Evolutionary conservation across 140 eudicot species (phyloP).

Genomic region (Senecio squalidus): DNA sequence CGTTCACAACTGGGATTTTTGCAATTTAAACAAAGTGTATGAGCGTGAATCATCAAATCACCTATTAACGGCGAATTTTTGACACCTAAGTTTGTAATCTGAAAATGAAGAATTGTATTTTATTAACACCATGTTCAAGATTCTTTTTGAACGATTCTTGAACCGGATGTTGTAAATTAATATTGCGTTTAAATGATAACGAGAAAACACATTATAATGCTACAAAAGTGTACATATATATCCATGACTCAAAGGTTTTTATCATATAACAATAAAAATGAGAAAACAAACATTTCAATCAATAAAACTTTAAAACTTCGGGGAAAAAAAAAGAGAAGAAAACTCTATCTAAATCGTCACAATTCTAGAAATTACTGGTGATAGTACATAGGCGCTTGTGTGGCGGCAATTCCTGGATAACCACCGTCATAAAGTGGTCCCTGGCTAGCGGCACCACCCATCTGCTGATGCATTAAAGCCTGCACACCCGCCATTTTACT

Average conservation of each 20-base stretch:
- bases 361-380: conserved; percentile 22
- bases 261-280: conserved; percentile 3
- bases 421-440: conserved; percentile 57
- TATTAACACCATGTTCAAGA: background rate
- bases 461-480: conserved; percentile 54
- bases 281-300: conserved; percentile 17
- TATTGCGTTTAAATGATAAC: background rate
- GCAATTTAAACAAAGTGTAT: conserved; percentile 32
- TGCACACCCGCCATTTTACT: conserved; percentile 74
- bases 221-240: conserved; percentile 27
- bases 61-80: background rate
- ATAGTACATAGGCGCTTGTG: conserved; percentile 69
- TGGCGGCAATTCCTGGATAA: conserved; percentile 41
- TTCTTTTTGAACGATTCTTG: conserved; percentile 16
- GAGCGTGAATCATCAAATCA: background rate
- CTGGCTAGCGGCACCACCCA: conserved; percentile 50
- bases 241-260: conserved; percentile 22
- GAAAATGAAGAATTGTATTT: conserved; percentile 6
- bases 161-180: conserved; percentile 5
- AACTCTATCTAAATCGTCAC: conserved; percentile 17
- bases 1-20: conserved; percentile 57
- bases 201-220: background rate
- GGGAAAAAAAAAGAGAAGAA: background rate
- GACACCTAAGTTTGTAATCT: conserved; percentile 4
- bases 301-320: conserved; percentile 12